Percentiles rank a stretch among this genome's conserved stretches.
These are phyloP conservation scores for Cladophialophora psammophila DNA, from an alignment of 2,329 filamentous ascomycete genomes.

Conservation along the genomic window DNA sequence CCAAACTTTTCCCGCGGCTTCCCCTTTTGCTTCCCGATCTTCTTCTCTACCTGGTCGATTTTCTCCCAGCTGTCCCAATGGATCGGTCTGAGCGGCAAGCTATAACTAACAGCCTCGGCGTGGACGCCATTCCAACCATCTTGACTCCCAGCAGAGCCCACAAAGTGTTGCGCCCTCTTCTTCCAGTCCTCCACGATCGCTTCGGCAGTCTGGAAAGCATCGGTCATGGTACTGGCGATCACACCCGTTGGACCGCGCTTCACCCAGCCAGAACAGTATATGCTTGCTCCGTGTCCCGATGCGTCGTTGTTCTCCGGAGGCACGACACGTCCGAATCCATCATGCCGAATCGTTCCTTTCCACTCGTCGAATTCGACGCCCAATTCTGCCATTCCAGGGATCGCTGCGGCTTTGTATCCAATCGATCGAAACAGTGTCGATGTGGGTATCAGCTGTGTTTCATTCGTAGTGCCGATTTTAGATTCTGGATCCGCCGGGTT, in stretches of 20 bases:
- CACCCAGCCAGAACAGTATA: slow-evolving; percentile 97
- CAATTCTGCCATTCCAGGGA: slow-evolving; percentile 76
- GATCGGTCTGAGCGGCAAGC: slow-evolving; percentile 64
- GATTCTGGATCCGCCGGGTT: slow-evolving; percentile 61
- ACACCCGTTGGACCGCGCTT: slow-evolving; percentile 94
- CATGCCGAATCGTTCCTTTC: slow-evolving; percentile 81
- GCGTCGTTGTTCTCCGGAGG: slow-evolving; percentile 27
- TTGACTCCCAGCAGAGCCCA: slow-evolving; percentile 17
- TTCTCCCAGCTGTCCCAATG: slow-evolving; percentile 85
- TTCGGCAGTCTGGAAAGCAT: slow-evolving; percentile 89
- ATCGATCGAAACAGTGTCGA: slow-evolving; percentile 89
- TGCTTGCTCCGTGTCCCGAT: slow-evolving; percentile 62
- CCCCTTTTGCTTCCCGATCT: slow-evolving; percentile 69
- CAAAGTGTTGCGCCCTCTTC: slow-evolving; percentile 26
- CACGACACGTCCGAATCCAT: slow-evolving; percentile 76
- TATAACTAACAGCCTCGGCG: slow-evolving; percentile 62
- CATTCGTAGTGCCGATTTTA: slow-evolving; percentile 57
- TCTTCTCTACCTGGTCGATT: slow-evolving; percentile 80
- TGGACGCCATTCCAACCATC: slow-evolving; percentile 81
- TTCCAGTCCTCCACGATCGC: slow-evolving; percentile 80
- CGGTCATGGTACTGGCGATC: slow-evolving; percentile 94
- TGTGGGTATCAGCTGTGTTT: slow-evolving; percentile 63
- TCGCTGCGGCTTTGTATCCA: slow-evolving; percentile 82
- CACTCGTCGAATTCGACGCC: slow-evolving; percentile 78
- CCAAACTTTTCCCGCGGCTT: slow-evolving; percentile 78